Conservation (phyloP, 75 land plant species). For the Isoetes taiwanensis region DNA sequence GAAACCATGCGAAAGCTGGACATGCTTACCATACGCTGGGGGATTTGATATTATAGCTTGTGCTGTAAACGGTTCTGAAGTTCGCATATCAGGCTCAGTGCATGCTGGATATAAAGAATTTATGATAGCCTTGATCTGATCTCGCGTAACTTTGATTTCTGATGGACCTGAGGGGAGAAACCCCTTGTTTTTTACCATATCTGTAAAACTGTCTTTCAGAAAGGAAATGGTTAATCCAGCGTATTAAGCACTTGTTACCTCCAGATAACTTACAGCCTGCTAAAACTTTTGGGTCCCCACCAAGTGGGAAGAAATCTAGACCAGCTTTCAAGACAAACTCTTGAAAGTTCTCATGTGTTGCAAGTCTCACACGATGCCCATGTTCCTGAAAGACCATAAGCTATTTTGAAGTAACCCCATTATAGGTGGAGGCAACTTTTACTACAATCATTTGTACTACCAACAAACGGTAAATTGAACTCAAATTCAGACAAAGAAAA, state of each 20-base stretch:
- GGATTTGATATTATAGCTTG: slow-evolving; percentile 4
- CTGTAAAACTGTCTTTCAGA: no score
- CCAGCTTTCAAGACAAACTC: slow-evolving; percentile 4
- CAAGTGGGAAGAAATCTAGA: neutral
- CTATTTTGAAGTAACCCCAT: no score
- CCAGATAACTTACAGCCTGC: neutral
- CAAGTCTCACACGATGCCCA: slow-evolving; percentile 1
- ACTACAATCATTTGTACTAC: no score
- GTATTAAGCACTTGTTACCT: no score
- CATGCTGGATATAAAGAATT: neutral
- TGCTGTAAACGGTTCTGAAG: neutral
- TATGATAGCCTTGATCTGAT: slow-evolving; percentile 1
- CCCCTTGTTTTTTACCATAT: slow-evolving; percentile 5
- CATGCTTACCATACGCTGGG: neutral
- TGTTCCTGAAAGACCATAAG: slow-evolving; percentile 3
- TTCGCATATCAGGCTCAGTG: neutral
- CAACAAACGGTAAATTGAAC: no score
- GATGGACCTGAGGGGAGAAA: neutral
- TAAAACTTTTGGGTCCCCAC: neutral
- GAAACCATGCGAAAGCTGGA: no score
- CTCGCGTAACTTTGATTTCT: neutral
- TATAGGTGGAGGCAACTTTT: no score
- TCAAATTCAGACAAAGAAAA: no score
- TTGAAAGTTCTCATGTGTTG: slow-evolving; percentile 5
- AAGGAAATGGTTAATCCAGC: no score